Base-by-base conservation (phyloP, 2,329 filamentous ascomycete species). In the Exserohilum turcica region DNA sequence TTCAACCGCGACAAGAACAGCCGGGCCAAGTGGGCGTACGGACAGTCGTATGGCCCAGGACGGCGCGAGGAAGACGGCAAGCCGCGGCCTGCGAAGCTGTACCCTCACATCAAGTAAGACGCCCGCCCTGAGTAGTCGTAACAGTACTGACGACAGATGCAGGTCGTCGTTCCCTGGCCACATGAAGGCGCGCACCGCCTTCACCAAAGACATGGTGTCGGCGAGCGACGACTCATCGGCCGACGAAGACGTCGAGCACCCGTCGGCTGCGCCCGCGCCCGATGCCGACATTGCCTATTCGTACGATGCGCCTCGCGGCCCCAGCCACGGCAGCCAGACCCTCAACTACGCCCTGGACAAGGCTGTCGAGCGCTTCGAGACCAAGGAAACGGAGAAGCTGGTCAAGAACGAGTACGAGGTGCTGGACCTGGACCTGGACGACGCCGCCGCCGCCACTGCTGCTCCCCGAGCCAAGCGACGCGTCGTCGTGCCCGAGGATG, bases 361-460 rank as follows among this genome's bases (percentile, higher is more conserved):
- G 70, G 84, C 84, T 1, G 80, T 86, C 35, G 80, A 84, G 75
- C 79, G 78, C 58, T 86, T 80, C 65, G 84, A 86, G 73, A 81
- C 79, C 56, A 80, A 80, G 63, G 80, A 84, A 73, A 86, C 82
- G 2, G 82, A 84, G 72, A 84, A 84, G 73, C 70, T 86, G 42
- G 80, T 84, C 68, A 82, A 80, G 74, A 78, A 79, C 50, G 84
- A 86, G 73, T 86, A 86, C 62, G 83, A 86, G 65, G 78, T 77
- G 62, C 80, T 76, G 60, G 79, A 79, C 46, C 59, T 66, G 13
- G 65, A 76, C 16, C n/a, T n/a, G n/a, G n/a, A n/a, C n/a, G n/a
- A n/a, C n/a, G n/a, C n/a, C n/a, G n/a, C n/a, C n/a, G 54, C 48
- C 54, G 76, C 76, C 60, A 64, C 67, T 16, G 27, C 13, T 6